Evolutionary conservation across 148 eudicot genomes (phyloP).

Genomic region (Cornus suecica): DNA sequence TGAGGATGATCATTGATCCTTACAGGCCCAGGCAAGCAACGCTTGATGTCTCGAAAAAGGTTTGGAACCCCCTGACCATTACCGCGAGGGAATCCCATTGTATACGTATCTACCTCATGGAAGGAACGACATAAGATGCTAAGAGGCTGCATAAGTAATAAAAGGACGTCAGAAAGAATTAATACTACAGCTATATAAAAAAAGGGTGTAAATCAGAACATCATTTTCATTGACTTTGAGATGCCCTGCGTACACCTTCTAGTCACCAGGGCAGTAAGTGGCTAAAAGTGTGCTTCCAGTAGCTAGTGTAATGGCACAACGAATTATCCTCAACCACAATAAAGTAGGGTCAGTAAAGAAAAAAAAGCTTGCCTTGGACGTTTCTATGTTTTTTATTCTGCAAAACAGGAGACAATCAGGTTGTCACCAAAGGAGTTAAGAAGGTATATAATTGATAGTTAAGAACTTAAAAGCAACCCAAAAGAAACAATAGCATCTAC

Average conservation of each 20-base stretch:
- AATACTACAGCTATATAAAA: background rate
- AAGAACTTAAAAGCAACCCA: background rate
- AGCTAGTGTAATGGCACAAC: background rate
- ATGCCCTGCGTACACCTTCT: constrained; percentile 11
- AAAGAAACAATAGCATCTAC: constrained; percentile 28
- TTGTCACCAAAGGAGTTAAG: constrained; percentile 4
- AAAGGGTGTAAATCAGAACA: background rate
- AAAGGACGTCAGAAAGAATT: constrained; percentile 14
- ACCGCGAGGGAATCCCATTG: constrained; percentile 86
- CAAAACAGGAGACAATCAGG: constrained; percentile 22
- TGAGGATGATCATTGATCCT: constrained; percentile 14
- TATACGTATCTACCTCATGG: constrained; percentile 78
- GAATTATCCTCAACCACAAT: constrained; percentile 6
- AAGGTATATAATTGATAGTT: background rate
- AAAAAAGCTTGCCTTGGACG: constrained; percentile 58
- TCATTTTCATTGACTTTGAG: background rate
- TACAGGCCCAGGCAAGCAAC: constrained; percentile 92
- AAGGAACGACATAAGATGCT: constrained; percentile 78
- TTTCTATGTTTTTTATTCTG: constrained; percentile 72
- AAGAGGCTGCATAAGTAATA: constrained; percentile 66
- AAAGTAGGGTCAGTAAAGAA: constrained; percentile 9
- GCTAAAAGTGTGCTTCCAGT: background rate
- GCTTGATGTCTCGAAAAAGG: constrained; percentile 77
- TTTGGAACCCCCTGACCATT: constrained; percentile 59
- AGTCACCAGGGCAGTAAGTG: background rate